Base-by-base conservation (phyloP, 495 filamentous ascomycete genomes). In the Apiosordaria backusii region DNA sequence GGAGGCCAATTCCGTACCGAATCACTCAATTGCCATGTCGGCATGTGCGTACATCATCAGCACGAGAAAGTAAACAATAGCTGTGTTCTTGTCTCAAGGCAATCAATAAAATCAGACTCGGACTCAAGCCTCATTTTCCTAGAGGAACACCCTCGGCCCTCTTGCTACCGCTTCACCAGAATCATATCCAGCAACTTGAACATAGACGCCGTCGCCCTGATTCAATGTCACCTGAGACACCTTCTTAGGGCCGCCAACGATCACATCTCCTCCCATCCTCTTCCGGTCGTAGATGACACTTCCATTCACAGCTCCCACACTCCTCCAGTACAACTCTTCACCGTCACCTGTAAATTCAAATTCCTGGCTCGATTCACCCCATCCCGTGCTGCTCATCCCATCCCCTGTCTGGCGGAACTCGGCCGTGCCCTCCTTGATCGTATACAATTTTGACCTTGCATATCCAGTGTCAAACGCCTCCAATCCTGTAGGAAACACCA, bases 401-500 rank as follows among this genome's bases (percentile, higher is more conserved):
- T 81, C 80, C 0, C 80, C 83, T 0, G 72, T 78, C 68, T 77
- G 77, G 18, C 80, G 69, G 67, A 86, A 89, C 29, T 62, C 67
- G 9, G 87, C 87, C 7, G 75, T 81, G 19, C 87, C 88, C 35
- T 86, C 84, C 68, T 86, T 84, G 21, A 64, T 78, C 1, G 87
- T 89, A 1, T 64, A 70, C 6, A 88, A 71, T 4, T 71, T 59
- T 1, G 84, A 74, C n/a, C 81, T 84, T 0, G 64, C 69, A 35
- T 79, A 78, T 7, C 71, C 71, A 4, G 66, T 66, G 4, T 64
- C 50, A 52, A 85, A 85, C 2, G 78, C 79, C 67, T 87, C 82
- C 7, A 89, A 74, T 45, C 85, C 86, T 0, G 82, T 80, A 3
- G 87, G 83, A 60, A 88, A 92, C 0, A 89, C 86, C 9, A 86